Evolutionary conservation across 345 rosid species (phyloP).

Genomic region (Geranium brycei): DNA sequence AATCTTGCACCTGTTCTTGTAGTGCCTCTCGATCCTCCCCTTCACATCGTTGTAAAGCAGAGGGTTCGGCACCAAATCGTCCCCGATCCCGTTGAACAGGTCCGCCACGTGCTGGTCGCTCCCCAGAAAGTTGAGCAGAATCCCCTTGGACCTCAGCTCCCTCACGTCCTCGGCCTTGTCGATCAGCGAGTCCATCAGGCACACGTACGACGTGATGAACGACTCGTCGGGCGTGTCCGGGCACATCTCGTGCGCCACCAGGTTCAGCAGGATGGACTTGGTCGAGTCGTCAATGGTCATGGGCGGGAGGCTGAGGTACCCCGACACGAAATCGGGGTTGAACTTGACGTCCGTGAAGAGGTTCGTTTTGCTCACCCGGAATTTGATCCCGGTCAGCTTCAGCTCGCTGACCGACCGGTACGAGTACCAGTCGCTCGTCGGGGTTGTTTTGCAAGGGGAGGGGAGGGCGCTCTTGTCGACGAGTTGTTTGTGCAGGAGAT

Average conservation of each 20-base stretch:
- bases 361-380: no score
- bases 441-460: no score
- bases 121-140: conserved; percentile 7
- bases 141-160: conserved; percentile 2
- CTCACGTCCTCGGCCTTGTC: conserved; percentile 11
- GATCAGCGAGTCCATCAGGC: conserved; percentile 12
- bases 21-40: neutral
- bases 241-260: conserved; percentile 17
- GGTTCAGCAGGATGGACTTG: conserved; percentile 9
- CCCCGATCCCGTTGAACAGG: conserved; percentile 8
- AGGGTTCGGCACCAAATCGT: conserved; percentile 7
- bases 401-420: no score
- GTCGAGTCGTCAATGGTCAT: conserved; percentile 11
- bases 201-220: conserved; percentile 9
- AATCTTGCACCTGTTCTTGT: neutral
- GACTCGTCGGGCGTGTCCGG: neutral
- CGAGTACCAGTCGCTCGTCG: no score
- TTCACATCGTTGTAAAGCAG: neutral
- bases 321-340: no score
- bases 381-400: no score
- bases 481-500: no score
- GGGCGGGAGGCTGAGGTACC: conserved; percentile 9
- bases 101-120: conserved; percentile 11
- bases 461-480: no score
- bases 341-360: no score